Evolutionary conservation across 2,329 filamentous ascomycete species (phyloP).

Genomic region (Aspergillus piperis): DNA sequence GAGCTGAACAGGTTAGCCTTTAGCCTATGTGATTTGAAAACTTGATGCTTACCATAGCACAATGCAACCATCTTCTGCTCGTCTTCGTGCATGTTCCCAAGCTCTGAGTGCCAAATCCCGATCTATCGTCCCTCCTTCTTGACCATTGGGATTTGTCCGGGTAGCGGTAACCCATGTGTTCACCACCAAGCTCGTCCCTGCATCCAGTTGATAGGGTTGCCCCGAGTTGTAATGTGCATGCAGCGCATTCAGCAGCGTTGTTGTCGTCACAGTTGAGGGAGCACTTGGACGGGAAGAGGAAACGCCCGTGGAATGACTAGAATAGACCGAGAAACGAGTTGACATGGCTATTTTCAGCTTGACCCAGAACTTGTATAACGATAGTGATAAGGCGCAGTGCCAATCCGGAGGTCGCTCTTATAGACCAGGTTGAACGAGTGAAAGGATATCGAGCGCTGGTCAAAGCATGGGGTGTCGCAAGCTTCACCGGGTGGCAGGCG

Average conservation of each 20-base stretch:
- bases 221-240: conserved; percentile 84
- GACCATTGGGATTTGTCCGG: conserved; percentile 68
- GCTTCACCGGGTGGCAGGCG: background rate
- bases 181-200: conserved; percentile 86
- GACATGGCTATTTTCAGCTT: conserved; percentile 51
- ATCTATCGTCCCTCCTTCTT: conserved; percentile 77
- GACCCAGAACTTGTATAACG: background rate
- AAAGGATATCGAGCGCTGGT: background rate
- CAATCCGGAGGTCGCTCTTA: background rate
- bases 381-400: background rate
- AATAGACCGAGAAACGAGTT: conserved; percentile 64
- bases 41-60: conserved; percentile 70
- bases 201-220: conserved; percentile 82
- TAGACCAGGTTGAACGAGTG: conserved; percentile 5
- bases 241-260: conserved; percentile 85
- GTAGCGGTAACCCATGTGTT: conserved; percentile 91
- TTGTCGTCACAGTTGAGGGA: conserved; percentile 80
- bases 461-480: conserved; percentile 4
- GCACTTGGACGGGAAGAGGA: conserved; percentile 58
- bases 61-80: conserved; percentile 94
- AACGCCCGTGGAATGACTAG: conserved; percentile 58
- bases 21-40: background rate
- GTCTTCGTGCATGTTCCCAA: conserved; percentile 93
- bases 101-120: conserved; percentile 73
- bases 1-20: conserved; percentile 58